Evolutionary conservation across 345 rosid genomes (phyloP), one percentile per base, ranked within the genome.

Genomic region (Eucalyptus regnans): DNA sequence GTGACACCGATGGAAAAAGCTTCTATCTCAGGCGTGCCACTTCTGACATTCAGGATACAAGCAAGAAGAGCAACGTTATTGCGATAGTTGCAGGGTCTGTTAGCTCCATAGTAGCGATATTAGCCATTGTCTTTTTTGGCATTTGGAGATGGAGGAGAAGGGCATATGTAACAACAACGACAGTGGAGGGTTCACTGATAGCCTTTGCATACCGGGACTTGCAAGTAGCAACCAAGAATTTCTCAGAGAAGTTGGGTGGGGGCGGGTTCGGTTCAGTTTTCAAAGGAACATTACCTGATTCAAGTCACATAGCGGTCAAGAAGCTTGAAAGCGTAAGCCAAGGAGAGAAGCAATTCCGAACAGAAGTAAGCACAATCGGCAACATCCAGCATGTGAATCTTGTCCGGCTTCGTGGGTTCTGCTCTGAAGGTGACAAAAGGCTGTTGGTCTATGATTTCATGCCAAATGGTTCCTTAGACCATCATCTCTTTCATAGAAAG

Each of bases 211-310:
- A 96, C 87, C 92, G 93, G 91, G 96, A 97, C 81, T 86, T 96
- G 88, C 96, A 94, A 41, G 91, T 20, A 46, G 96, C 98, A 8
- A 95, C 98, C 0, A 96, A 92, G 91, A 96, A 94, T 89, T 97
- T 97, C 94, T 95, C 97, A 0, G 94, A 96, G 56, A 96, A 93
- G 89, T 66, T 95, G 89, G 98, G 98, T 23, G 98, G 96, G 89
- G 98, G 98, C 90, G 97, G 98, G 50, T 97, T 97, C 43, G 98
- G 99, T 86, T 96, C 97, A 56, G 99, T 97, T 76, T 96, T 97
- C 89, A 97, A 94, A 90, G 98, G 99, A 8, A 86, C 87, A 15
- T 90, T 97, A 52, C 92, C 94, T 1, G 98, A 94, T 91, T 93
- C 97, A n/a, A 92, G 92, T 86, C 91, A 88, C 89, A 90, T 96